A percentile compares a stretch with the other conserved stretches of the same genome.
phyloP scores from a whole-genome alignment of 2,329 filamentous ascomycete genomes.

The Chrysoporthe austroafricana region DNA sequence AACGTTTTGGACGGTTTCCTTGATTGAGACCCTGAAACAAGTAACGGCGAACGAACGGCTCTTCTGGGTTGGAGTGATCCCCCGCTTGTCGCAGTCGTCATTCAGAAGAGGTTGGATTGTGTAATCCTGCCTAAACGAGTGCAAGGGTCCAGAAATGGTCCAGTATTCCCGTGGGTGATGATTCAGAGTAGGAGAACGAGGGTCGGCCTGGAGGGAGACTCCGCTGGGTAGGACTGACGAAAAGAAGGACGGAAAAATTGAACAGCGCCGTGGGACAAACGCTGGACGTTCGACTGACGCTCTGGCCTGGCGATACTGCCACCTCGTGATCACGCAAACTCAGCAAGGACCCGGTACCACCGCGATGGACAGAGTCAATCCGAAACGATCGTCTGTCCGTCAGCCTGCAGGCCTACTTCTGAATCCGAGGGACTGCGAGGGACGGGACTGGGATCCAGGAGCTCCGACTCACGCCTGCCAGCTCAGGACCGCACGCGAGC shows the following conservation, averaged over 20 bases:
- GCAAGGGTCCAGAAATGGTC: slow-evolving; percentile 2
- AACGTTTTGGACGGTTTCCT: slow-evolving; percentile 17
- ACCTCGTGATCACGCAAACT: slow-evolving; percentile 2
- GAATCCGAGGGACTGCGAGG: not conserved
- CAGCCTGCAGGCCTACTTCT: slow-evolving; percentile 2
- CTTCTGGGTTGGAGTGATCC: slow-evolving; percentile 16
- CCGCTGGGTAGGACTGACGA: not conserved
- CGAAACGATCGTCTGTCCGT: slow-evolving; percentile 2
- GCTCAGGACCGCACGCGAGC: slow-evolving; percentile 6
- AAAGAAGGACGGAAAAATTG: slow-evolving; percentile 5
- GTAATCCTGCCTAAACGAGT: slow-evolving; percentile 10
- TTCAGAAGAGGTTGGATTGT: slow-evolving; percentile 17
- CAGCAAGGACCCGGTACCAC: slow-evolving; percentile 2
- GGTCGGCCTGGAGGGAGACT: not conserved
- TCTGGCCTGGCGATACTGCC: slow-evolving; percentile 2
- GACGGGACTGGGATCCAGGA: not conserved
- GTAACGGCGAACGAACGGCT: slow-evolving; percentile 13
- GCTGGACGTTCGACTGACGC: not conserved
- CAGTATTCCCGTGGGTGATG: not conserved
- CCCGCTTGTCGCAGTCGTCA: slow-evolving; percentile 25
- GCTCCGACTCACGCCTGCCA: slow-evolving; percentile 9
- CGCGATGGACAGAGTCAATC: not conserved
- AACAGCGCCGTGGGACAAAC: not conserved
- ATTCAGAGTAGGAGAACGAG: slow-evolving; percentile 4
- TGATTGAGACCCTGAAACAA: slow-evolving; percentile 18